phyloP scores from a whole-genome alignment of 2,329 filamentous ascomycete genomes.

The Sporothrix pseudoabietina region DNA sequence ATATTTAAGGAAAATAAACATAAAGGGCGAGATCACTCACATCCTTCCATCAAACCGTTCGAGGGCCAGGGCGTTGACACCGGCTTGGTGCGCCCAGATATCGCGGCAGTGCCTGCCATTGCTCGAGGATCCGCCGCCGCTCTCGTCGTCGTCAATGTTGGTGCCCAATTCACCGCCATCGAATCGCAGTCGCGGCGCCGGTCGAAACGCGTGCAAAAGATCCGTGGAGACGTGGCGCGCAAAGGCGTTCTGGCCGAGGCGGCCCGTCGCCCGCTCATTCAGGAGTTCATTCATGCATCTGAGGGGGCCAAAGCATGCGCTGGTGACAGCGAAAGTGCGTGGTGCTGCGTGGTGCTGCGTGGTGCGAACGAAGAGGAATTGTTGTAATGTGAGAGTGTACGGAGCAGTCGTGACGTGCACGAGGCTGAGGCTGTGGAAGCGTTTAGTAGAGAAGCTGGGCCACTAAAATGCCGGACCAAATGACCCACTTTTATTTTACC shows the following conservation, averaged over 20 bases:
- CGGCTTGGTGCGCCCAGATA: slow-evolving; percentile 71
- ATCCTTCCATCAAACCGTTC: slow-evolving; percentile 80
- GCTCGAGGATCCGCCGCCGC: not conserved
- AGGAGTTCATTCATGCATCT: slow-evolving; percentile 70
- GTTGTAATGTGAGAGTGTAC: not conserved
- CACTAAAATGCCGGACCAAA: not conserved
- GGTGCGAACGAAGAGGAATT: not conserved
- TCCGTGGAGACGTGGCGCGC: slow-evolving; percentile 65
- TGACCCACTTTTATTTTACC: slow-evolving; percentile 10
- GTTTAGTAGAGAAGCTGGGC: not conserved
- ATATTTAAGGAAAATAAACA: not conserved
- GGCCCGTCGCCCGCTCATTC: slow-evolving; percentile 74
- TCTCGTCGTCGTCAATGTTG: slow-evolving; percentile 38
- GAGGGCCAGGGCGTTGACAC: slow-evolving; percentile 76
- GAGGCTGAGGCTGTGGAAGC: slow-evolving; percentile 12
- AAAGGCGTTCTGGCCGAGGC: slow-evolving; percentile 64
- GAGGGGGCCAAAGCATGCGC: not conserved
- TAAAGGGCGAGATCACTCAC: slow-evolving; percentile 43
- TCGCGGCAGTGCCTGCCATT: slow-evolving; percentile 29
- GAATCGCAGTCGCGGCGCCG: slow-evolving; percentile 69
- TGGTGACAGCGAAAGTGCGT: not conserved
- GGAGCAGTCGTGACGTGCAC: not conserved
- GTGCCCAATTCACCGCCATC: slow-evolving; percentile 58
- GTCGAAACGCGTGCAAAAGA: slow-evolving; percentile 69
- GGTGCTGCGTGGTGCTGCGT: not conserved